Conservation (phyloP, 352 stramenopile species). For the Globisporangium splendens region DNA sequence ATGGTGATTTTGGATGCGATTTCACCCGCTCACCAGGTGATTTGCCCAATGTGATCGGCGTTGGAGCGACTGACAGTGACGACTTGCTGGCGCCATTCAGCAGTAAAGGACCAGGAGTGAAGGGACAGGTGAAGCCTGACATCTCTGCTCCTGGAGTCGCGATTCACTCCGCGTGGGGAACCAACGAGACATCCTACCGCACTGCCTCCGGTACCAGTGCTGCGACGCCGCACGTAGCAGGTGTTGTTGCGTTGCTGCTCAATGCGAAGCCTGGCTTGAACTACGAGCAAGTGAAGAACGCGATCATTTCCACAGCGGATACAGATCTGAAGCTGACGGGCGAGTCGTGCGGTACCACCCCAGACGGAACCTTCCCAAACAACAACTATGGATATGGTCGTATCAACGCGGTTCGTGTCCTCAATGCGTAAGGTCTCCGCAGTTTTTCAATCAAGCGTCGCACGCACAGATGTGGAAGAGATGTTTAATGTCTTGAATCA, state of each 20-base stretch:
- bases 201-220: conserved; percentile 12
- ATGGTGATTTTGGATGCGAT: conserved; percentile 14
- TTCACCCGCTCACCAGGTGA: conserved; percentile 14
- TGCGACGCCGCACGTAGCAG: conserved; percentile 17
- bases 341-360: too few species aligned
- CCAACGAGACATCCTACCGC: conserved; percentile 1
- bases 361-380: too few species aligned
- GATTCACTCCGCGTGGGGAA: conserved; percentile 5
- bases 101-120: background rate
- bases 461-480: too few species aligned
- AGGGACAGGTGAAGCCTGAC: conserved; percentile 17
- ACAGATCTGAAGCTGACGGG: too few species aligned
- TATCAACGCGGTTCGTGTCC: too few species aligned
- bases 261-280: too few species aligned
- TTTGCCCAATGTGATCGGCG: conserved; percentile 20
- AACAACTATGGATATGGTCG: too few species aligned
- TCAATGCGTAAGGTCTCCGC: too few species aligned
- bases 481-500: too few species aligned
- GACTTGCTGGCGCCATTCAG: conserved; percentile 13
- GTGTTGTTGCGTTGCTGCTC: conserved; percentile 10
- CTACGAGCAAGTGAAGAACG: too few species aligned
- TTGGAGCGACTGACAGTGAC: conserved; percentile 18
- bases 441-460: too few species aligned
- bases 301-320: too few species aligned
- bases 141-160: conserved; percentile 12